Evolutionary conservation across 2,329 filamentous ascomycete species (phyloP), one percentile per base, ranked within the genome.

Genomic region (Oidium heveae): DNA sequence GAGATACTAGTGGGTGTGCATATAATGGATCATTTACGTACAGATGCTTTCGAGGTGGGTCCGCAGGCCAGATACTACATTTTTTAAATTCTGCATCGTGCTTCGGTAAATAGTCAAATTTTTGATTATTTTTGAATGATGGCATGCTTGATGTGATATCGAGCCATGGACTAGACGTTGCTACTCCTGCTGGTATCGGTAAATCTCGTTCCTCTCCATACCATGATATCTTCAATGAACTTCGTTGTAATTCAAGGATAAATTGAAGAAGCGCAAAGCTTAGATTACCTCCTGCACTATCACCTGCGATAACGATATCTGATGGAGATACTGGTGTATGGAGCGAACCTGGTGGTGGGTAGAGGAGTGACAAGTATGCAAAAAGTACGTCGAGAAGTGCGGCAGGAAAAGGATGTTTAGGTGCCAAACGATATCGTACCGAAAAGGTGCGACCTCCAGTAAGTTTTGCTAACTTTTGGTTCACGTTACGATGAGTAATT

Each of bases 261-360:
- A 82, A 71, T 63, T 86, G 82, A 0, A 84, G 69, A 0, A 91
- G 72, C 0, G 76, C 74, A 15, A 86, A 71, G 15, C 71, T 68
- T 43, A 89, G 74, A 59, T 83, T 84, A 2, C 82, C 85, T 15
- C 86, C 85, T 2, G 86, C 84, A 56, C 76, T 58, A 53, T 91
- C 85, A 41, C 85, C 85, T 1, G 74, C 73, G 59, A 91, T 70
- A 10, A 87, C 77, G 44, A 91, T 80, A 55, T 85, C 71, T 44
- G 71, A 69, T 0, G 85, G 72, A 6, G 71, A 68, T 1, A 89
- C 74, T 2, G 84, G 69, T 15, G 73, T 70, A 64, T 91, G 84
- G 47, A 78, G 73, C 0, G 83, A 74, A 18, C 73, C 80, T 0
- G 75, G 70, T 0, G 82, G 80, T 13, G 85, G 85, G 61, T 86